Conservation (phyloP, 768 basidiomycete species). For the Xerocomus spinulosus region DNA sequence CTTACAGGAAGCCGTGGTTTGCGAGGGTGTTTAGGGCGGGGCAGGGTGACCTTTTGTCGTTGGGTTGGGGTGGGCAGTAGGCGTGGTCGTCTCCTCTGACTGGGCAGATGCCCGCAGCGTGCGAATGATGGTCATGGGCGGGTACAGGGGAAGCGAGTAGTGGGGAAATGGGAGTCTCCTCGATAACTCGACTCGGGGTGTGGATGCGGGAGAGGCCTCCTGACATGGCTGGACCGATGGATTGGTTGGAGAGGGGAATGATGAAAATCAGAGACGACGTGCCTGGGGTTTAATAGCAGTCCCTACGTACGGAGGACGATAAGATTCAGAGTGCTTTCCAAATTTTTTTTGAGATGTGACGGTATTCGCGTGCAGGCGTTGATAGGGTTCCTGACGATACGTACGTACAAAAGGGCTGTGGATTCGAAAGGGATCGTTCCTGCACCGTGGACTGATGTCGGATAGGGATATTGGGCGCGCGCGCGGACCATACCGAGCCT, state of each 20-base stretch:
- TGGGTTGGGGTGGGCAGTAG: slow-evolving; percentile 41
- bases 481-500: too few relatives aligned
- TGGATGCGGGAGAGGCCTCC: background rate
- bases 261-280: background rate
- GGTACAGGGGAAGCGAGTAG: slow-evolving; percentile 7
- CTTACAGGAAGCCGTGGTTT: slow-evolving; percentile 73
- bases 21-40: slow-evolving; percentile 72
- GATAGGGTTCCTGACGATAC: background rate
- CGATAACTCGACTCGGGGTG: background rate
- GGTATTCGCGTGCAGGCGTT: too few relatives aligned
- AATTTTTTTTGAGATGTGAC: background rate
- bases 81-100: slow-evolving; percentile 35
- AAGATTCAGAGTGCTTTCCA: background rate
- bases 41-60: slow-evolving; percentile 60
- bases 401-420: background rate
- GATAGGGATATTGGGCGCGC: too few relatives aligned
- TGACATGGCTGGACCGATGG: slow-evolving; percentile 4
- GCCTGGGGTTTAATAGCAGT: background rate
- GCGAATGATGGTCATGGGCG: slow-evolving; percentile 22
- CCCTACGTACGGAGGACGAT: background rate
- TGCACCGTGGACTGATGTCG: too few relatives aligned
- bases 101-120: slow-evolving; percentile 33
- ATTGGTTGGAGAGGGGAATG: background rate
- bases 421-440: too few relatives aligned
- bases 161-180: slow-evolving; percentile 6